These are phyloP conservation scores for Skeletonema marinoi DNA, from an alignment of 108 stramenopile genomes.

Conservation along the genomic window DNA sequence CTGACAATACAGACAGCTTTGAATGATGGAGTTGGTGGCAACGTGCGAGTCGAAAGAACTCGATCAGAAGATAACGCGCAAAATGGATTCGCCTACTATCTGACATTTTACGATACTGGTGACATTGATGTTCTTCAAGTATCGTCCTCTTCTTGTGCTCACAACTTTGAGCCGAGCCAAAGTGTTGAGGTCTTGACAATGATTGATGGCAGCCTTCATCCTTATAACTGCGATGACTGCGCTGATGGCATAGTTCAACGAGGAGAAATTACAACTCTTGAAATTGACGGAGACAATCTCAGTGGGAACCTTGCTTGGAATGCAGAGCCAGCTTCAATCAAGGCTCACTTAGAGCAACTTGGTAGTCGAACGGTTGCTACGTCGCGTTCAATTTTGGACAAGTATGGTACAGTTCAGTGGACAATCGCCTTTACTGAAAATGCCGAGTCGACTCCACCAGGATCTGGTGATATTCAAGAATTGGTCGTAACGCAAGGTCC, in stretches of 20 bases:
- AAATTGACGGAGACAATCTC: constrained; percentile 47
- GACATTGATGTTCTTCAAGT: constrained; percentile 22
- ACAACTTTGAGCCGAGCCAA: constrained; percentile 42
- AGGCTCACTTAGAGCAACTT: constrained; percentile 44
- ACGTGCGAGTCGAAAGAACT: constrained; percentile 39
- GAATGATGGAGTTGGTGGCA: constrained; percentile 34
- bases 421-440: constrained; percentile 64
- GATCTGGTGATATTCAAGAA: constrained; percentile 65
- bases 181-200: constrained; percentile 39
- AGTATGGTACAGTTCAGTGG: constrained; percentile 80
- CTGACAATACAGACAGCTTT: constrained; percentile 28
- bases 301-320: constrained; percentile 57
- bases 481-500: constrained; percentile 52
- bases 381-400: constrained; percentile 64
- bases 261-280: constrained; percentile 49
- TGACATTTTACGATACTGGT: constrained; percentile 53
- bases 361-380: constrained; percentile 59
- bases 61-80: constrained; percentile 45
- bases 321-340: constrained; percentile 40
- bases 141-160: constrained; percentile 32
- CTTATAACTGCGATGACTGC: constrained; percentile 52
- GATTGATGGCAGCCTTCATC: constrained; percentile 50
- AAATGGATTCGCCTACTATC: constrained; percentile 56
- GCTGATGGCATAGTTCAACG: constrained; percentile 72
- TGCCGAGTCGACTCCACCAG: constrained; percentile 61